phyloP scores from a whole-genome alignment of 2,329 filamentous ascomycete genomes.

The Colletotrichum sp. region DNA sequence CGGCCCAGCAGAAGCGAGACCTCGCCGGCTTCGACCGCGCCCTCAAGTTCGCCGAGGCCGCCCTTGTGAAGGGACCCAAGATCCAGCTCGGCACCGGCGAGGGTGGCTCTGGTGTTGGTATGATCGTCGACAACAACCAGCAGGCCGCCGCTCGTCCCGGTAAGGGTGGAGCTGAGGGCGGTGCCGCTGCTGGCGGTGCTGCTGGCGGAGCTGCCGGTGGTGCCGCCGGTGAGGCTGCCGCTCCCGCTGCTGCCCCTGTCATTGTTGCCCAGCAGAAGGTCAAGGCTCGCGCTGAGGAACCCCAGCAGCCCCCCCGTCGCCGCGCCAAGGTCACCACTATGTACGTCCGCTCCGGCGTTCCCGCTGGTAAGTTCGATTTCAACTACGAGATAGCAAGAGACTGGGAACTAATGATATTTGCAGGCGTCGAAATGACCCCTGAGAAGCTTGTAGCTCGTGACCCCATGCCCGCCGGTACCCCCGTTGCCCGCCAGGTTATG shows the following conservation, averaged over 20 bases:
- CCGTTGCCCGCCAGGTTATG: slow-evolving; percentile 14
- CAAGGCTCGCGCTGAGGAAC: slow-evolving; percentile 13
- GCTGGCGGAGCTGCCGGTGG: slow-evolving; percentile 24
- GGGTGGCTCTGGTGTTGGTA: slow-evolving; percentile 35
- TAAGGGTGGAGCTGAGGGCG: not conserved
- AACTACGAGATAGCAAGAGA: not conserved
- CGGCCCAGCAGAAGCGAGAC: slow-evolving; percentile 37
- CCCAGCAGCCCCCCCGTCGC: slow-evolving; percentile 32
- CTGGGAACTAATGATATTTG: not conserved
- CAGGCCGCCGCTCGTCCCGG: slow-evolving; percentile 28
- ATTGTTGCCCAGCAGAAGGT: slow-evolving; percentile 17
- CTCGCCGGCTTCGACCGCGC: slow-evolving; percentile 45
- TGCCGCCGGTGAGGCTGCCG: not conserved
- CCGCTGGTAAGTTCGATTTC: slow-evolving; percentile 39
- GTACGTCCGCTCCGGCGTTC: slow-evolving; percentile 50
- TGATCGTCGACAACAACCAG: slow-evolving; percentile 40
- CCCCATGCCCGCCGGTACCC: not conserved
- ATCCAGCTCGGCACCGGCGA: slow-evolving; percentile 41
- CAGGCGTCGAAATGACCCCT: slow-evolving; percentile 15
- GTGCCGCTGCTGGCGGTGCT: slow-evolving; percentile 2
- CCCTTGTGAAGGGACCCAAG: slow-evolving; percentile 41
- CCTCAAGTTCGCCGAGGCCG: slow-evolving; percentile 42
- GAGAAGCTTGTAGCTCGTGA: slow-evolving; percentile 20
- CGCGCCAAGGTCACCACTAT: slow-evolving; percentile 51
- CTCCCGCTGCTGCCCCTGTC: not conserved